These are phyloP conservation scores for Torulaspora franciscae DNA, from an alignment of 805 yeast species.

Conservation along the genomic window DNA sequence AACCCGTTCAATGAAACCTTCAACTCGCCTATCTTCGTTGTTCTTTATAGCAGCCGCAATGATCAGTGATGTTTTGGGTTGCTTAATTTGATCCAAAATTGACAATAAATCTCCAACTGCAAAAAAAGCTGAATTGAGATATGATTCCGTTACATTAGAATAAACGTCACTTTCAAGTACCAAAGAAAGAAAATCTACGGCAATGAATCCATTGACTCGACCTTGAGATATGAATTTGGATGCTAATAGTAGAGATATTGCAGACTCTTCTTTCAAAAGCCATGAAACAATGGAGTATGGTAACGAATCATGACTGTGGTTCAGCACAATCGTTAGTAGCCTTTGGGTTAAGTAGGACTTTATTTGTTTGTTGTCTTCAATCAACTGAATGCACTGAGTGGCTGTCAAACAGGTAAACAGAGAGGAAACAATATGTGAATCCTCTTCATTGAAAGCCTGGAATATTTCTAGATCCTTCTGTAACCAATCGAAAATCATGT, in stretches of 20 bases:
- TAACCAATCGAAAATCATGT: constrained; percentile 9
- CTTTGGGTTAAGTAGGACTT: background rate
- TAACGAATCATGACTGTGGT: background rate
- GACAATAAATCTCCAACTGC: constrained; percentile 6
- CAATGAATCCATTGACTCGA: constrained; percentile 12
- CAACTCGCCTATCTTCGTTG: constrained; percentile 10
- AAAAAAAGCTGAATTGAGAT: constrained; percentile 15
- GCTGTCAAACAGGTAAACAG: background rate
- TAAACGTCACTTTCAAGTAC: constrained; percentile 5
- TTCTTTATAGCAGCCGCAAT: constrained; percentile 26
- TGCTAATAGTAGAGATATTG: constrained; percentile 2
- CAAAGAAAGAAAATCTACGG: constrained; percentile 6
- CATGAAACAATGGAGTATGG: constrained; percentile 1
- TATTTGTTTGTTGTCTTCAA: background rate
- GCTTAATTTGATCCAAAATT: constrained; percentile 8
- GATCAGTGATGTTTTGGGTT: constrained; percentile 25
- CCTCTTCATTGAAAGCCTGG: constrained; percentile 1
- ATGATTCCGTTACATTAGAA: constrained; percentile 11
- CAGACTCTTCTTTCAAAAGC: constrained; percentile 2
- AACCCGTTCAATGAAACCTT: constrained; percentile 18
- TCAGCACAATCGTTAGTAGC: background rate
- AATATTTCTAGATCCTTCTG: constrained; percentile 2
- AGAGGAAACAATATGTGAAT: background rate
- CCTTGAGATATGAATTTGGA: constrained; percentile 11
- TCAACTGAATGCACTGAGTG: background rate